phyloP scores from a whole-genome alignment of 352 stramenopile species.

The Phytophthora pisi region DNA sequence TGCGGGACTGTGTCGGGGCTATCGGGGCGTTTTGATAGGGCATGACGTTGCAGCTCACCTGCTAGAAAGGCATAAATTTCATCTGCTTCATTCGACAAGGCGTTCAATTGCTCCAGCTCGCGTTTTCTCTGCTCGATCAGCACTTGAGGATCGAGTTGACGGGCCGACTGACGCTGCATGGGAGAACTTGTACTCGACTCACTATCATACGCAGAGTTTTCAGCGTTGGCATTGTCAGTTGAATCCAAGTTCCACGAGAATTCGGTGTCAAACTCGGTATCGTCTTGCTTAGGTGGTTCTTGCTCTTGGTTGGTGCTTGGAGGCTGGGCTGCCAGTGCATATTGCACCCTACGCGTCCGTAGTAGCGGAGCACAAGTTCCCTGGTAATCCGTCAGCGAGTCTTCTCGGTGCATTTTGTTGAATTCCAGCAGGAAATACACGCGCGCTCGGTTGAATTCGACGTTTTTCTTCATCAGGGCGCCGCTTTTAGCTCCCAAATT shows the following conservation, averaged over 20 bases:
- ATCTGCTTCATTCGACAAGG: conserved; percentile 56
- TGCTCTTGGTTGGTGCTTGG: conserved; percentile 20
- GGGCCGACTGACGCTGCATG: conserved; percentile 3
- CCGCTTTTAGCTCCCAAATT: conserved; percentile 38
- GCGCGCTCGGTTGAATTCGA: conserved; percentile 47
- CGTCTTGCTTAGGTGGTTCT: conserved; percentile 15
- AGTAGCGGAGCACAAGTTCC: conserved; percentile 32
- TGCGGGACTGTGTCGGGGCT: conserved; percentile 45
- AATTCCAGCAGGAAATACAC: conserved; percentile 64
- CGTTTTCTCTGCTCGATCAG: conserved; percentile 10
- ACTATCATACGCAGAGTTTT: conserved; percentile 18
- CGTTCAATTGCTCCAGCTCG: conserved; percentile 29
- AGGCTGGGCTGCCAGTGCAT: background rate
- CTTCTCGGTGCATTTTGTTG: conserved; percentile 59
- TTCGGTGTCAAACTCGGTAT: conserved; percentile 18
- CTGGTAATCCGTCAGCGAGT: conserved; percentile 62
- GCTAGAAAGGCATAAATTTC: conserved; percentile 67
- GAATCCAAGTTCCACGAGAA: conserved; percentile 31
- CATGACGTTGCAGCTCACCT: conserved; percentile 49
- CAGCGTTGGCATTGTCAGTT: conserved; percentile 6
- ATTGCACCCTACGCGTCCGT: conserved; percentile 1
- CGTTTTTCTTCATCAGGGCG: conserved; percentile 41
- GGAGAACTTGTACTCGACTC: conserved; percentile 23
- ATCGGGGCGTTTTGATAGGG: conserved; percentile 38
- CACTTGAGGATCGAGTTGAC: conserved; percentile 14